These are phyloP conservation scores for Clitopilus passeckerianus DNA, from an alignment of 768 basidiomycete genomes.

Conservation along the genomic window DNA sequence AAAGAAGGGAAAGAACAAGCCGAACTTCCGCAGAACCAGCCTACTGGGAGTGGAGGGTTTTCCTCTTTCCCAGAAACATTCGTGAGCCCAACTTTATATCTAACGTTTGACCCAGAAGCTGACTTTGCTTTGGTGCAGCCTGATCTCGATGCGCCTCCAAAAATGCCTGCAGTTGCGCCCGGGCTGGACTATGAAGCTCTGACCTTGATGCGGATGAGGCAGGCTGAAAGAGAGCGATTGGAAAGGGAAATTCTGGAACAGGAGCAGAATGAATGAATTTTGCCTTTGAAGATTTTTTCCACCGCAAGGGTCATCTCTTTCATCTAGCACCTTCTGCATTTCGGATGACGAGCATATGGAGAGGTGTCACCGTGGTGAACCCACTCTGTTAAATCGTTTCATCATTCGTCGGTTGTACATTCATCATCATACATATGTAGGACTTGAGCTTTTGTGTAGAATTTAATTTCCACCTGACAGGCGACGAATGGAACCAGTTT, in stretches of 20 bases:
- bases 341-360: too few relatives aligned
- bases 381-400: too few relatives aligned
- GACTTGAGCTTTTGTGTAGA: too few relatives aligned
- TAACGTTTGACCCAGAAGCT: background rate
- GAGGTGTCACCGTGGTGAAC: too few relatives aligned
- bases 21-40: slow-evolving; percentile 24
- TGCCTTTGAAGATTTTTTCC: background rate
- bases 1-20: slow-evolving; percentile 12
- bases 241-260: slow-evolving; percentile 74
- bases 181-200: slow-evolving; percentile 75
- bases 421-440: too few relatives aligned
- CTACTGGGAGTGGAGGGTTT: slow-evolving; percentile 32
- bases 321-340: too few relatives aligned
- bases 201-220: slow-evolving; percentile 75
- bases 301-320: background rate
- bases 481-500: background rate
- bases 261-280: slow-evolving; percentile 41
- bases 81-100: slow-evolving; percentile 26
- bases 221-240: slow-evolving; percentile 73
- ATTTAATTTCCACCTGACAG: background rate
- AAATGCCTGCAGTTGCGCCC: slow-evolving; percentile 17
- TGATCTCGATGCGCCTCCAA: slow-evolving; percentile 20
- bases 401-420: too few relatives aligned
- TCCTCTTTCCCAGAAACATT: slow-evolving; percentile 62
- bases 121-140: slow-evolving; percentile 15